These are phyloP conservation scores for Adenanthera pavonina DNA, from an alignment of 306 rosid genomes.

Conservation along the genomic window DNA sequence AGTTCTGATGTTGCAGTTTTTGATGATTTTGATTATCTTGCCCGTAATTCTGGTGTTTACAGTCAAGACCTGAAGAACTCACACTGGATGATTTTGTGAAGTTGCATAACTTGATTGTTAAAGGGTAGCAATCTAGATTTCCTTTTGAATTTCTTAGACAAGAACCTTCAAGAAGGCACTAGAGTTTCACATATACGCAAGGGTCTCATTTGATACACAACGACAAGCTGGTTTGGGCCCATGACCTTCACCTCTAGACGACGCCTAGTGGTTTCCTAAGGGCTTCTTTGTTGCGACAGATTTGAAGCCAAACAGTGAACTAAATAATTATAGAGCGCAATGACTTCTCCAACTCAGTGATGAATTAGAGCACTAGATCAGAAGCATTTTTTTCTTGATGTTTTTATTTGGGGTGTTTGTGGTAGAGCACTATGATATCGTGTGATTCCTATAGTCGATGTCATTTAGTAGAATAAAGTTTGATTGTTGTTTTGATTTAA, in stretches of 20 bases:
- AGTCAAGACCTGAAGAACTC: conserved; percentile 92
- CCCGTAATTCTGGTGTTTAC: conserved; percentile 31
- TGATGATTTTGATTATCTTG: conserved; percentile 16
- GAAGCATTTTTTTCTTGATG: not conserved
- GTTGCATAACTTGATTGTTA: conserved; percentile 68
- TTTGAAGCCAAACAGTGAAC: not conserved
- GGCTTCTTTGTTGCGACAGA: conserved; percentile 22
- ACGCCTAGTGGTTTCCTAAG: not conserved
- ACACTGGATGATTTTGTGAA: conserved; percentile 71
- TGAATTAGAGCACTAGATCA: conserved; percentile 1
- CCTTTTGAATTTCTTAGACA: conserved; percentile 13
- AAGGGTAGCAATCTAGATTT: conserved; percentile 40
- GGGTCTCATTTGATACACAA: not conserved
- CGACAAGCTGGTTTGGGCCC: not conserved
- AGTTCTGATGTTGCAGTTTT: conserved; percentile 5
- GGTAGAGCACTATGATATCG: too few species aligned
- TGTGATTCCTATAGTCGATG: too few species aligned
- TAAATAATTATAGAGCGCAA: conserved; percentile 1
- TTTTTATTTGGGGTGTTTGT: not conserved
- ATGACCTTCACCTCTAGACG: not conserved
- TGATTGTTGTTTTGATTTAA: not conserved
- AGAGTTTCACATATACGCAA: conserved; percentile 6
- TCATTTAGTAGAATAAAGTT: too few species aligned
- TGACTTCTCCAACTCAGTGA: conserved; percentile 7
- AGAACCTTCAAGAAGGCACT: not conserved